Base-by-base conservation (phyloP, 2,329 filamentous ascomycete genomes). In the Cordyceps farinosa region DNA sequence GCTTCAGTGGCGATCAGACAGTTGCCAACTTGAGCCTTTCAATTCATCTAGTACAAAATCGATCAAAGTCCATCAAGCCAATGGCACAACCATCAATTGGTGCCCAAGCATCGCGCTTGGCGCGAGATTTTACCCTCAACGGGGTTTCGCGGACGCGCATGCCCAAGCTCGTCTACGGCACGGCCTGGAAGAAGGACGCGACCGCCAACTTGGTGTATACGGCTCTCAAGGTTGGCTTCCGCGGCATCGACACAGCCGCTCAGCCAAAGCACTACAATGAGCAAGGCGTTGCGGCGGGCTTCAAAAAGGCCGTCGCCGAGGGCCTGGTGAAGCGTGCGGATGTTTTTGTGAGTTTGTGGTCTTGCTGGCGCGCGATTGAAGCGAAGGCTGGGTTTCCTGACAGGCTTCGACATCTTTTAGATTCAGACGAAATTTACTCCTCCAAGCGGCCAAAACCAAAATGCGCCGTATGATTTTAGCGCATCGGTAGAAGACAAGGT, bases 371-470 rank as follows among this genome's bases (percentile, higher is more conserved):
- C 34, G 7, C 3, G 34, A 10, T 38, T 11, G 34, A 9, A 10
- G 34, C 34, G 9, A 11, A 9, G 11, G 34, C 34, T 34, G 34
- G 34, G 34, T 34, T 22, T 40, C 48, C 15, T 38, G 10, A 38
- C 27, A 15, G 29, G 40, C 29, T 5, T 32, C 7, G 36, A 6
- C 3, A 50, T 59, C 10, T 8, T 38, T 10, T 38, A 89, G 85
- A 80, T 93, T 51, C 91, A 96, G 82, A 93, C 91, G n/a, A 95
- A 94, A 74, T 95, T 89, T 77, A 91, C 89, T 1, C 82, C 88
- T 0, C 74, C 85, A 5, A 74, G 75, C 17, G 87, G 85, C 30
- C 90, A 93, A 72, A 84, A 88, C 69, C 77, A 77, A 1, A 74
- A 75, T 47, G 80, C 85, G 55, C 89, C 89, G 0, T 91, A 91